Evolutionary conservation across 306 rosid genomes (phyloP), one percentile per base, ranked within the genome.

Genomic region (Glycyrrhiza uralensis): DNA sequence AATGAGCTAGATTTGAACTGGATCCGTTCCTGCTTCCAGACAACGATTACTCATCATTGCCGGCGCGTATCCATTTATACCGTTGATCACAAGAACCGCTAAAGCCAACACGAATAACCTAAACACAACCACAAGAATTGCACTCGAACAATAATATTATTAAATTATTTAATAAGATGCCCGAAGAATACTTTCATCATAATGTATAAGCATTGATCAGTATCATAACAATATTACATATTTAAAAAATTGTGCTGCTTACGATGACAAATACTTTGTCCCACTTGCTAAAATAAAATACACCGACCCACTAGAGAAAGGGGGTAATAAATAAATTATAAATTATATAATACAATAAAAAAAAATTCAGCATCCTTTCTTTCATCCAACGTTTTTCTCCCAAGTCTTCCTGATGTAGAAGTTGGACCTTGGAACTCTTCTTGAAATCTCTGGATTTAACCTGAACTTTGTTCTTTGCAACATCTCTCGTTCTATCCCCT

Each of bases 341-440:
- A 85, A 85, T 84, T 59, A 85, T 87, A 80, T 83, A 86, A 84
- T 82, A 89, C 86, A 84, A 79, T 68, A 71, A n/a, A 77, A 80
- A 83, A 54, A 77, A 86, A 80, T 52, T 72, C 84, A 79, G 47
- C 73, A 57, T 47, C 47, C 56, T 64, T 69, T 44, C 80, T 81
- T n/a, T 63, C 72, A 20, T 67, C 70, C 45, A 49, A 77, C 28
- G 61, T 52, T 69, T 52, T 69, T 76, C 88, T 72, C 69, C 76
- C 71, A 38, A 54, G 66, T 79, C 32, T 57, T 60, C 62, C 52
- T 84, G 63, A 70, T 79, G 77, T 63, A 76, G 79, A 83, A 81
- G 74, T n/a, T 44, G 78, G 46, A 62, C 76, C 65, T n/a, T 44
- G 78, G 46, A 62, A 78, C 65, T 83, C 81, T 52, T 61, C 75